Base-by-base conservation (phyloP, 2,329 filamentous ascomycete genomes). In the Cladosporium sp. region DNA sequence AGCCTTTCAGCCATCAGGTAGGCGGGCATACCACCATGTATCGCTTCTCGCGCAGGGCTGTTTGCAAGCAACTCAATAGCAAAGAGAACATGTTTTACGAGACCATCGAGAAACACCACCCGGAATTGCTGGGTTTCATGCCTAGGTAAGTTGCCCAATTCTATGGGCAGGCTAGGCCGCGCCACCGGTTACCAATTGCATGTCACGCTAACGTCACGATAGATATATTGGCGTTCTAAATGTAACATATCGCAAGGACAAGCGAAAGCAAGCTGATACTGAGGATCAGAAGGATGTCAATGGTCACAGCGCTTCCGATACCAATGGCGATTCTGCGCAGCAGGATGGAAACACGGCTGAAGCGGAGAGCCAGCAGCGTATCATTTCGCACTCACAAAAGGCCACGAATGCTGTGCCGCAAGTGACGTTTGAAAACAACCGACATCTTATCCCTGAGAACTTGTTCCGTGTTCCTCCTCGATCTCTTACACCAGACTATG, bases 81-180 rank as follows among this genome's bases (percentile, higher is more conserved):
- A 85, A 93, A 69, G 94, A 99, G 72, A 99, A 99, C 74, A 91
- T 96, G 75, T 99, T 99, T 72, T 99, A 99, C 74, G 94, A 99
- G 75, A 94, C 88, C 57, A 90, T 97, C 68, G 94, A 99, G 78
- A 86, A 85, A 69, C 86, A 90, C 65, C 93, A 99, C 74, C 90
- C 92, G 64, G 89, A 96, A 70, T 82, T 99, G 68, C 78, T 99
- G 60, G 86, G 89, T 42, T 99, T 97, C 72, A 81, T 99, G 64
- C 94, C 94, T 64, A 91, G 92, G 74, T 76, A 75, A 64, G 75
- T 63, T 22, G 14, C 17, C 6, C 3, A n/a, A 38, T 3, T 38
- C 17, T 14, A 40, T n/a, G 38, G 3, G 7, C 15, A n/a, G 14
- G 38, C 38, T 34, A 12, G 2, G 38, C 15, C 38, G 15, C 6